Base-by-base conservation (phyloP, 148 eudicot genomes). In the Silene latifolia region DNA sequence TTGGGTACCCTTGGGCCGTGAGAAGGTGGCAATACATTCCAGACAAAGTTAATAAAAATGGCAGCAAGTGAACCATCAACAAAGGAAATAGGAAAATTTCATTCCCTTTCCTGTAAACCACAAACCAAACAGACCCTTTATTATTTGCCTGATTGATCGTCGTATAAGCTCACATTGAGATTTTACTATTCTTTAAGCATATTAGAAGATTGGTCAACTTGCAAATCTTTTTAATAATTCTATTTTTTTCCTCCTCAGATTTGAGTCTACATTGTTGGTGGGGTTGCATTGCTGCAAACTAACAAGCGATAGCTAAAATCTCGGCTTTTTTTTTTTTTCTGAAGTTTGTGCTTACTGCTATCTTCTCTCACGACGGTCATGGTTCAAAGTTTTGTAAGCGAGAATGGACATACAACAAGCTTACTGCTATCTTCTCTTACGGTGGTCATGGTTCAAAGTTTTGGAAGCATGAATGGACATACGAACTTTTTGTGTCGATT, bases 331-430 rank as follows among this genome's bases (percentile, higher is more conserved):
- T n/a, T n/a, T 5, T 48, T 35, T n/a, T n/a, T 14, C 25, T 0
- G 25, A 48, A 48, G 77, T 67, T 68, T 69, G 32, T 42, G 63
- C 64, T 54, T 47, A 57, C 35, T 46, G 73, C 70, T 74, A 46
- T 79, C 73, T 79, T 51, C 80, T 76, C 73, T 73, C 58, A 13
- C 4, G 14, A 13, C 18, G 70, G 76, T 51, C 64, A 67, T 62
- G 19, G 57, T 72, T 56, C 73, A 6, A 73, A 76, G 51, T 65
- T 72, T 39, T 75, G 63, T 48, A 67, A 75, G 62, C 57, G 72
- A 58, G 76, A 67, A 71, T 65, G 62, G 68, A 76, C 62, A 65
- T 72, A 68, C 44, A 69, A 27, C 35, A 32, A 32, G 35, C 35
- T 32, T 32, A 32, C 35, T 4, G 4, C 35, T 32, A 32, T 32